Base-by-base conservation (phyloP, 108 stramenopile genomes). In the Schizochytrium sp. region DNA sequence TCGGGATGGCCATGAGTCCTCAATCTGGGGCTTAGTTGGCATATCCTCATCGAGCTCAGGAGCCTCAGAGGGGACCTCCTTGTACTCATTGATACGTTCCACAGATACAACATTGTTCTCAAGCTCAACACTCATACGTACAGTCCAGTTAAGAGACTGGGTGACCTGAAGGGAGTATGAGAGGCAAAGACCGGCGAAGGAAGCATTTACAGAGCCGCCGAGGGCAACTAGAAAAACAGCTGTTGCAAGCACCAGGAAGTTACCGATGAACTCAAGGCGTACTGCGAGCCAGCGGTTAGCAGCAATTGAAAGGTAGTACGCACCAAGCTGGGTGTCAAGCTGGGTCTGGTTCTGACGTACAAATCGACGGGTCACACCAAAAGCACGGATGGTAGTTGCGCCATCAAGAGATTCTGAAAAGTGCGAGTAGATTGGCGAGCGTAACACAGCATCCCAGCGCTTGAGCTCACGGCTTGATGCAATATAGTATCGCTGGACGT, bases 241-340 rank as follows among this genome's bases (percentile, higher is more conserved):
- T 3, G 96, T 94, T 41, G 90, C 89, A 57, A 88, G 88, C 47
- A 95, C 93, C 61, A 97, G 95, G 59, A 94, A 8, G 3, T 96
- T 95, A 40, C 98, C 98, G 73, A 97, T 91, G 59, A 95, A 61
- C 83, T 98, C 96, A 7, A 98, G 92, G 4, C 99, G 93, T 10
- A 98, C 95, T 45, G 97, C 97, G 45, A 99, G 93, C 98, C 98
- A 99, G 89, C 96, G 97, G 89, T 97, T 97, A 3, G 97, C 95
- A 13, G 95, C 88, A 61, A 95, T 95, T 19, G 94, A 95, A 3
- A 96, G 89, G 87, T 91, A 96, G 91, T 97, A 97, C 8, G 97
- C 97, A 72, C 93, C 94, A 88, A 96, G 96, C 73, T 98, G 90
- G 19, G 46, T 41, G 72, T 92, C 61, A 41, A 92, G 88, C 46